These are phyloP conservation scores for Pichia ethanolica DNA, from an alignment of 805 yeast genomes.

Conservation along the genomic window DNA sequence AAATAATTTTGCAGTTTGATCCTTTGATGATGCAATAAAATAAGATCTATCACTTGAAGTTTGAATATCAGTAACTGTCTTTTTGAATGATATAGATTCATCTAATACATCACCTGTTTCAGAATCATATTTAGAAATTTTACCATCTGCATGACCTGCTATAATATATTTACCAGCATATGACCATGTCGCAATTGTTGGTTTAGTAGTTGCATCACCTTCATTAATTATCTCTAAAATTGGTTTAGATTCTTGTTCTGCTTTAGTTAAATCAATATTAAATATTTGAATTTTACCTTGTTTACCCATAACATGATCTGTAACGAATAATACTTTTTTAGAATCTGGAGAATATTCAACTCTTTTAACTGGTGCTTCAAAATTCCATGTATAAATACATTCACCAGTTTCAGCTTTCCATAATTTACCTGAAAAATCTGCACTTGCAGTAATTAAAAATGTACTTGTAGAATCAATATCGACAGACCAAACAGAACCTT, in stretches of 20 bases:
- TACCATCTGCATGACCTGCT: constrained; percentile 86
- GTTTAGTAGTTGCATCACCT: constrained; percentile 44
- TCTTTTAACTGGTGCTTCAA: constrained; percentile 82
- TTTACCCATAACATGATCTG: constrained; percentile 90
- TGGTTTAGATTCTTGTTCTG: constrained; percentile 47
- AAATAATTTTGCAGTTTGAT: constrained; percentile 70
- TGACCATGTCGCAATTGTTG: constrained; percentile 83
- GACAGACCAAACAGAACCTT: constrained; percentile 92
- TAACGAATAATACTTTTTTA: constrained; percentile 59
- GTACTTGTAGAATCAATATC: constrained; percentile 71
- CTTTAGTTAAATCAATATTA: constrained; percentile 42
- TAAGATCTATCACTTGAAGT: constrained; percentile 81
- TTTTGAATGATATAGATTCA: constrained; percentile 63
- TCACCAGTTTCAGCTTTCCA: constrained; percentile 82
- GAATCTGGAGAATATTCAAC: constrained; percentile 80
- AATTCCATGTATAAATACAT: constrained; percentile 61
- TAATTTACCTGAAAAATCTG: constrained; percentile 76
- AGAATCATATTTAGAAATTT: constrained; percentile 71
- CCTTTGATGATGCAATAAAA: constrained; percentile 89
- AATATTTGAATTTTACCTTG: constrained; percentile 69
- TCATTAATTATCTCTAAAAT: constrained; percentile 46
- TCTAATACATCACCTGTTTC: constrained; percentile 62
- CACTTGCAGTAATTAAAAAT: constrained; percentile 79
- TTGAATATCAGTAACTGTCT: constrained; percentile 80
- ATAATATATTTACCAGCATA: constrained; percentile 65